phyloP scores from a whole-genome alignment of 2,329 filamentous ascomycete species.

The Dactylellina drechsleri region DNA sequence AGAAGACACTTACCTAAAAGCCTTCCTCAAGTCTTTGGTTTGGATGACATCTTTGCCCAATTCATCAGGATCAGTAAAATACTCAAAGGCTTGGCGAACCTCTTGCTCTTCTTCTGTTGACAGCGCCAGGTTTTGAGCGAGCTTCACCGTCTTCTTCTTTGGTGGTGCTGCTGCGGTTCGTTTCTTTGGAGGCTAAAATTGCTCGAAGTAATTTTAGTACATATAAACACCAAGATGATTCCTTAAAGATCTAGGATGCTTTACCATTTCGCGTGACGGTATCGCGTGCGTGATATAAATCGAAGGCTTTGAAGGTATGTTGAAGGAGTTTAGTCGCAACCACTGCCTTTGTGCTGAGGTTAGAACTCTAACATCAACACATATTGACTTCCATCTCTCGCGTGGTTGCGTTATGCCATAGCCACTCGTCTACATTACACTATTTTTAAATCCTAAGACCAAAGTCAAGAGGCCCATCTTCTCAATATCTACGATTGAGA shows the following conservation, averaged over 20 bases:
- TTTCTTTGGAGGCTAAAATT: constrained; percentile 42
- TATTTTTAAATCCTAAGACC: no score
- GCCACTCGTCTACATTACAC: no score
- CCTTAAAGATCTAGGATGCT: background rate
- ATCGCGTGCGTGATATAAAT: constrained; percentile 2
- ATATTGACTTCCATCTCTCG: background rate
- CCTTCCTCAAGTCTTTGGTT: constrained; percentile 74
- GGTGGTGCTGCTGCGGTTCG: constrained; percentile 19
- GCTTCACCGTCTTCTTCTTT: constrained; percentile 48
- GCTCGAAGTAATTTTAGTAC: background rate
- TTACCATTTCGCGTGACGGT: constrained; percentile 18
- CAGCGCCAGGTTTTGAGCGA: constrained; percentile 47
- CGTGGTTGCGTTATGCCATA: no score
- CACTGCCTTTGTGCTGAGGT: background rate
- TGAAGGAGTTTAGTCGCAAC: background rate
- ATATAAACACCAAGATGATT: background rate
- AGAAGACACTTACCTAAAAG: constrained; percentile 70
- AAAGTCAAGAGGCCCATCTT: no score
- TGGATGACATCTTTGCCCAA: constrained; percentile 71
- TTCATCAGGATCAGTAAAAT: constrained; percentile 67
- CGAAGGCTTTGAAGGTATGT: background rate
- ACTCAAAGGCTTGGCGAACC: constrained; percentile 38
- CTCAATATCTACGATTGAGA: no score
- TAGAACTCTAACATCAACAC: background rate
- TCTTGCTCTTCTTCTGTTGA: constrained; percentile 45